Evolutionary conservation across 192 early-diverging fungal species (phyloP), one percentile per base, ranked within the genome.

Genomic region (Entomortierella chlamydospora): DNA sequence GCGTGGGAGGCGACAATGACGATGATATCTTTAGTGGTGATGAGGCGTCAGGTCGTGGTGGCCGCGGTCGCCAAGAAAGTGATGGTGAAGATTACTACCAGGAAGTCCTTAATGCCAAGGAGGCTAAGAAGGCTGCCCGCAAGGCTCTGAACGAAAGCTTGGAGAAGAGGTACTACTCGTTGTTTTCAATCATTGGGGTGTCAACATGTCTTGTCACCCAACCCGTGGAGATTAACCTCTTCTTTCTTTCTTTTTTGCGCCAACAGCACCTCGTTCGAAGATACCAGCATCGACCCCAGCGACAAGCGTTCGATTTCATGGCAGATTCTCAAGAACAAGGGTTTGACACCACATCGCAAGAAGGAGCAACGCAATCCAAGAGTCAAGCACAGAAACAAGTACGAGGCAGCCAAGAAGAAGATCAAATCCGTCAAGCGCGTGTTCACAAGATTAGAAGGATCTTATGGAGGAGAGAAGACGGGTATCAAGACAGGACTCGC

Each of bases 321-420:
- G 83, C 89, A 94, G 64, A 99, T 99, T 71, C 87, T 97, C 72
- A 92, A 95, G 83, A 99, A 99, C 87, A 94, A 95, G 86, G 98
- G 98, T 61, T 88, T 99, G 55, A 94, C 93, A 31, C 96, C 96
- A 37, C 87, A 89, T 57, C 93, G 98, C 62, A 92, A 91, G 80
- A 97, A 97, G 90, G 94, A 95, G 52, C 85, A 95, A 73, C 91
- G 95, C 81, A 99, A 99, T 83, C 90, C 95, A 58, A 91, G 98
- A 81, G 96, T 99, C 77, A 97, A 96, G 87, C 90, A 94, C 64
- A 86, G 94, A 26, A 89, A 89, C 73, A 93, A 93, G 84, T 99
- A 89, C 87, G 96, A 95, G 71, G 87, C 90, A 83, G 93, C 93
- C 47, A 87, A 91, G 83, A 99, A 98, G 91, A 96, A 94, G 74